These are phyloP conservation scores for Setaria viridis DNA, from an alignment of 202 grass and related monocot species.

Conservation along the genomic window DNA sequence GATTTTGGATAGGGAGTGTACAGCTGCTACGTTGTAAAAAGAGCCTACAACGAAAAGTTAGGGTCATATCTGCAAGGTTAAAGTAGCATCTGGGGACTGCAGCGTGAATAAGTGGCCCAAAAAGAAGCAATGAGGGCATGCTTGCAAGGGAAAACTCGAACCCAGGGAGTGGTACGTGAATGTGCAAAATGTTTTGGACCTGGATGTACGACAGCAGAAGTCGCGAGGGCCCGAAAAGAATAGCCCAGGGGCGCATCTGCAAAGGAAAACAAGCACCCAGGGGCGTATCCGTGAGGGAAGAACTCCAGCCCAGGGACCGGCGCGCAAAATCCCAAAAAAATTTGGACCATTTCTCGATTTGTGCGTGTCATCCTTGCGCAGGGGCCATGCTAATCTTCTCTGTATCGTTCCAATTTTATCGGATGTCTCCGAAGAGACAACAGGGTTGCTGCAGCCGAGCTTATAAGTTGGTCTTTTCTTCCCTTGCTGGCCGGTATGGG, in stretches of 20 bases:
- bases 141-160: neutral
- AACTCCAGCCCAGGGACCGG: neutral
- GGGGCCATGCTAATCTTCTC: constrained; percentile 62
- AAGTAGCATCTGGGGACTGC: too few relatives aligned
- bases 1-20: too few relatives aligned
- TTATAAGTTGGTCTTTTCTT: neutral
- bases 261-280: too few relatives aligned
- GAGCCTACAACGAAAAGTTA: too few relatives aligned
- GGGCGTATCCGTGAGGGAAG: neutral
- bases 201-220: neutral
- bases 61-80: too few relatives aligned
- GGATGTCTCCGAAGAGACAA: constrained; percentile 51
- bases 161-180: neutral
- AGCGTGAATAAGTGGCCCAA: neutral
- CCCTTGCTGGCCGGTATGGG: accelerated
- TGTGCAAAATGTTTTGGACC: neutral
- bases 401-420: constrained; percentile 71
- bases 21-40: too few relatives aligned
- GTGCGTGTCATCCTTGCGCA: constrained; percentile 58
- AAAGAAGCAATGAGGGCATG: neutral
- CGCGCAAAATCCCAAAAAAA: constrained; percentile 26
- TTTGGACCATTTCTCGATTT: constrained; percentile 57
- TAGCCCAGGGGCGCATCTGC: neutral
- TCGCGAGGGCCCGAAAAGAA: neutral
- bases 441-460: accelerated